Conservation (phyloP, 495 filamentous ascomycete species). For the Penicillium macrosclerotiorum region DNA sequence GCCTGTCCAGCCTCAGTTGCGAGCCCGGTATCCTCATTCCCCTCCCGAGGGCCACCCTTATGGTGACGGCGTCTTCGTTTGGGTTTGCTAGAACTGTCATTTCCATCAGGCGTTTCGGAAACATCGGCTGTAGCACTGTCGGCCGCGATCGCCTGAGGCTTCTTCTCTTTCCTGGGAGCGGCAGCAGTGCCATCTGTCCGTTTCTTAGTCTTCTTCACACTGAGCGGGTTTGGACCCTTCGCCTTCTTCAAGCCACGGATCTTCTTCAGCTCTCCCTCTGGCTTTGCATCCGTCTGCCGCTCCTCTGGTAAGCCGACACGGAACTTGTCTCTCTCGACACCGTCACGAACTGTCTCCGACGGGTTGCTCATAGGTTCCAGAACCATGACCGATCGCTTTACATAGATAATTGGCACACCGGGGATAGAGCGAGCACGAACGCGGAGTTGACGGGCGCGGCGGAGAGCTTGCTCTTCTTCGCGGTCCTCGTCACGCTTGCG, state of each 20-base stretch:
- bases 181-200: slow-evolving; percentile 20
- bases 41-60: slow-evolving; percentile 25
- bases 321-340: slow-evolving; percentile 74
- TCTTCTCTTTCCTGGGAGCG: slow-evolving; percentile 13
- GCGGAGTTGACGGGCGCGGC: slow-evolving; percentile 35
- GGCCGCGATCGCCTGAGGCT: slow-evolving; percentile 9
- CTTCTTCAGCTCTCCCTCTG: slow-evolving; percentile 43
- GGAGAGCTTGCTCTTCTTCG: slow-evolving; percentile 35
- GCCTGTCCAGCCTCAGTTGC: slow-evolving; percentile 15
- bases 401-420: slow-evolving; percentile 78
- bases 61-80: slow-evolving; percentile 52
- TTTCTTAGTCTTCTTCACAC: slow-evolving; percentile 81
- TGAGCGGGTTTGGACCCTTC: slow-evolving; percentile 87
- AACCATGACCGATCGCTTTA: slow-evolving; percentile 84
- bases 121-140: slow-evolving; percentile 4
- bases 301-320: slow-evolving; percentile 61
- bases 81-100: slow-evolving; percentile 20
- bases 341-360: slow-evolving; percentile 59
- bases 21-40: slow-evolving; percentile 15
- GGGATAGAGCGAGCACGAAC: slow-evolving; percentile 44
- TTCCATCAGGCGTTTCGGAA: slow-evolving; percentile 20
- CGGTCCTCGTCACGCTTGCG: slow-evolving; percentile 27
- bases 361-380: slow-evolving; percentile 79
- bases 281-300: slow-evolving; percentile 26
- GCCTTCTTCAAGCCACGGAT: slow-evolving; percentile 68